Evolutionary conservation across 2,329 filamentous ascomycete species (phyloP).

Genomic region (Colletotrichum noveboracense): DNA sequence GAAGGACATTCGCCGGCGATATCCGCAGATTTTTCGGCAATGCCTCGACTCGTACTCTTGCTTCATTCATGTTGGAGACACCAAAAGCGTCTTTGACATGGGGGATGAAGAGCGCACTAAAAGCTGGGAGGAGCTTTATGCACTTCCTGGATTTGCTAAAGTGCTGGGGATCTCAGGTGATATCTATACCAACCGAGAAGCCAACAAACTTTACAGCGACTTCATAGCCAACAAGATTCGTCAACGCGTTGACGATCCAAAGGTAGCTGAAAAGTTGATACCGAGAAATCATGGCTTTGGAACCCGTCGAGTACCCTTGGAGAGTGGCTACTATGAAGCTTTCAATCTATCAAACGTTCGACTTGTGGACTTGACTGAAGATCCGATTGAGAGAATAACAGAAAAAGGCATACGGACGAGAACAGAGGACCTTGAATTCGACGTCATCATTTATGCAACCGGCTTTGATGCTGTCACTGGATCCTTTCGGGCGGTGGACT

Average conservation of each 20-base stretch:
- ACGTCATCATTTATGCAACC: slow-evolving; percentile 45
- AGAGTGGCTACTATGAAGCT: slow-evolving; percentile 54
- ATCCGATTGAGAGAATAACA: slow-evolving; percentile 42
- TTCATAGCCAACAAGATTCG: slow-evolving; percentile 40
- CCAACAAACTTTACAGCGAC: slow-evolving; percentile 32
- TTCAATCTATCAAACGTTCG: slow-evolving; percentile 52
- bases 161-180: slow-evolving; percentile 27
- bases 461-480: slow-evolving; percentile 41
- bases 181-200: slow-evolving; percentile 28
- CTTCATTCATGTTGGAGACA: slow-evolving; percentile 33
- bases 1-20: neutral
- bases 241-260: slow-evolving; percentile 36
- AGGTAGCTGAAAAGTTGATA: slow-evolving; percentile 36
- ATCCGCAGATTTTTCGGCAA: slow-evolving; percentile 1
- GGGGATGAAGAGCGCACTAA: slow-evolving; percentile 30
- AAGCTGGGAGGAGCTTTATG: slow-evolving; percentile 35
- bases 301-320: slow-evolving; percentile 43
- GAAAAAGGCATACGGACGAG: slow-evolving; percentile 37
- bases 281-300: slow-evolving; percentile 31
- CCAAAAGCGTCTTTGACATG: slow-evolving; percentile 27
- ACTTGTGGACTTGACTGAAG: slow-evolving; percentile 48
- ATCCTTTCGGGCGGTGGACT: slow-evolving; percentile 36
- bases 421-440: slow-evolving; percentile 34
- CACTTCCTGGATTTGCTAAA: slow-evolving; percentile 42
- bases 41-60: slow-evolving; percentile 30